These are phyloP conservation scores for Tolypocladium ovalisporum DNA, from an alignment of 2,329 filamentous ascomycete genomes.

Conservation along the genomic window DNA sequence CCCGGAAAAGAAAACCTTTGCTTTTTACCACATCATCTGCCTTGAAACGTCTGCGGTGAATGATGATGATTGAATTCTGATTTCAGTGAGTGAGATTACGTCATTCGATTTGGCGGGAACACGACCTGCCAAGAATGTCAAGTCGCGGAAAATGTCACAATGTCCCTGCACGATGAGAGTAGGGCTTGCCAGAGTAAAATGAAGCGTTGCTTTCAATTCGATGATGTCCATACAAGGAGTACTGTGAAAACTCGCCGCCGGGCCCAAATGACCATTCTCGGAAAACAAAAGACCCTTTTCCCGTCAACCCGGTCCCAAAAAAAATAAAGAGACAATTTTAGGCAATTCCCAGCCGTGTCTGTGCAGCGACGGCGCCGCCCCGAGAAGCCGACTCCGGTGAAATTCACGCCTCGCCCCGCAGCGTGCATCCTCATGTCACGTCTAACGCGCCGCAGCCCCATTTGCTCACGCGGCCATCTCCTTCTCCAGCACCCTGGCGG, in stretches of 20 bases:
- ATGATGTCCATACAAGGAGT: not conserved
- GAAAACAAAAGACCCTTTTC: not conserved
- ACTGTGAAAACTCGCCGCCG: not conserved
- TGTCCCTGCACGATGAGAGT: not conserved
- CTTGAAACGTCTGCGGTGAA: not conserved
- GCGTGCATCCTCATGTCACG: not conserved
- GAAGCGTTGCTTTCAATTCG: not conserved
- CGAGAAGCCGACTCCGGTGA: not conserved
- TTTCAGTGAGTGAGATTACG: not conserved
- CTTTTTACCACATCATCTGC: not conserved
- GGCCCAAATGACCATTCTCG: not conserved
- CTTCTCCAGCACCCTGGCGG: constrained; percentile 27
- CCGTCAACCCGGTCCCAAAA: not conserved
- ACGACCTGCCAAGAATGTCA: not conserved
- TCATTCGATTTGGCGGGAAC: not conserved
- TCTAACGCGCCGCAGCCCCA: not conserved
- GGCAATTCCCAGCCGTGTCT: not conserved
- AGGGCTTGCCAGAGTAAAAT: not conserved
- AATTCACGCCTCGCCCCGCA: not conserved
- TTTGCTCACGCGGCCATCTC: constrained; percentile 2
- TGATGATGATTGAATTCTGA: too few species aligned
- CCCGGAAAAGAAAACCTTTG: not conserved
- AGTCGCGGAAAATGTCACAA: not conserved
- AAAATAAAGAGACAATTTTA: not conserved
- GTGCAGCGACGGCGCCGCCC: not conserved